Evolutionary conservation across 371 early-diverging fungal species (phyloP), one percentile per base, ranked within the genome.

Genomic region (Mucor piriformis): DNA sequence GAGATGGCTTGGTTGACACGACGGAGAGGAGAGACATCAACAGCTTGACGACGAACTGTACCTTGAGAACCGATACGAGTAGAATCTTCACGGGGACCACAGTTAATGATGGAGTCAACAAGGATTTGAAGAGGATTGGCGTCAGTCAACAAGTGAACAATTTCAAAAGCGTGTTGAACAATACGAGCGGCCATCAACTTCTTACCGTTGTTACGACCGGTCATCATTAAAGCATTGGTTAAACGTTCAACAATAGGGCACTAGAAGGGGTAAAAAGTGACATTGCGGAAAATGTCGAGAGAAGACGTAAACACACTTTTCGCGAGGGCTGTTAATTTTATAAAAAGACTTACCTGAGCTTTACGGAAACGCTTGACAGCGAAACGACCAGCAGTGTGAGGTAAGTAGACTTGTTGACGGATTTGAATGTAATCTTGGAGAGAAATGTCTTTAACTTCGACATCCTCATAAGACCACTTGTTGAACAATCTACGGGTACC

Each of bases 191-290:
- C 95, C 91, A 99, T 92, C 64, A 95, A 84, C 88, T 99, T 98
- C 91, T 99, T 99, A 67, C 99, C 99, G 86, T 95, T 97, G 92
- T 99, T 99, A 78, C 99, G 95, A 69, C 99, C 99, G 86, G 95
- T 94, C 94, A 97, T 97, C 99, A 99, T 99, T 61, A 99, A 84
- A 62, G 95, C 92, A 88, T 95, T 96, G 83, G 94, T 93, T 61
- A 99, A 89, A 79, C 99, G 93, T 90, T 99, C 99, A 61, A 96
- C 95, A 65, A 99, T 91, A 64, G 98, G 98, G 86, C 98, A 97
- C 89, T 92, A 43, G 29, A 27, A 34, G 29, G 32, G 18, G 32
- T 35, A 29, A 29, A 29, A 29, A 34, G 24, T 37, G 52, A 52
- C 21, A 52, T 54, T 54, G 33, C 54, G 33, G n/a, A 46, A 34